Conservation (phyloP, 2,329 filamentous ascomycete species). For the Paradendryphiella salina region DNA sequence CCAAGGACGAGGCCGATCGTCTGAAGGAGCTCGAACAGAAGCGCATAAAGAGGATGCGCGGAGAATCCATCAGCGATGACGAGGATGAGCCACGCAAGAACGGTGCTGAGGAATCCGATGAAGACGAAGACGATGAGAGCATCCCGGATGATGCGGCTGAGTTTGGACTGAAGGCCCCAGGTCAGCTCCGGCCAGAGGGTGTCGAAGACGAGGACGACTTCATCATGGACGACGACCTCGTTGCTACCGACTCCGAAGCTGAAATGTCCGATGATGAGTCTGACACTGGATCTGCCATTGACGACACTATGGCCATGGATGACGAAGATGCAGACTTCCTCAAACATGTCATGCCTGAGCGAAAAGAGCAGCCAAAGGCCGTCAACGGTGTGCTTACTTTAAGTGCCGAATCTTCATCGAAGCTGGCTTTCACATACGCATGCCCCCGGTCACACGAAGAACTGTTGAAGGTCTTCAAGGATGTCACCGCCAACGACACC, state of each 20-base stretch:
- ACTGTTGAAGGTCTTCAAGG: constrained; percentile 66
- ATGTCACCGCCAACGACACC: constrained; percentile 65
- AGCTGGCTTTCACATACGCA: constrained; percentile 78
- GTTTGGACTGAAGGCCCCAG: constrained; percentile 63
- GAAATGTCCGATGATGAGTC: constrained; percentile 42
- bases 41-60: constrained; percentile 82
- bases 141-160: constrained; percentile 60
- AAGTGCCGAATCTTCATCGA: constrained; percentile 50
- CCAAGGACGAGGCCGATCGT: constrained; percentile 73
- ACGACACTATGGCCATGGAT: constrained; percentile 47
- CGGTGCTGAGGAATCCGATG: constrained; percentile 24
- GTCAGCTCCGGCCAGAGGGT: constrained; percentile 49
- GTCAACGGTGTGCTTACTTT: constrained; percentile 49
- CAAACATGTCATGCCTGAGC: constrained; percentile 47
- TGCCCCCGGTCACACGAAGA: constrained; percentile 81
- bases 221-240: constrained; percentile 81
- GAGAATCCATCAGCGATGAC: constrained; percentile 73
- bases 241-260: constrained; percentile 74
- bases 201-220: constrained; percentile 95
- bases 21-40: constrained; percentile 82
- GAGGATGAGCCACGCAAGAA: constrained; percentile 59
- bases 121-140: constrained; percentile 45
- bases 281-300: constrained; percentile 38
- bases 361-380: constrained; percentile 37
- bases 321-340: constrained; percentile 56